Evolutionary conservation across 352 stramenopile genomes (phyloP).

Genomic region (Phytophthora hybrid): DNA sequence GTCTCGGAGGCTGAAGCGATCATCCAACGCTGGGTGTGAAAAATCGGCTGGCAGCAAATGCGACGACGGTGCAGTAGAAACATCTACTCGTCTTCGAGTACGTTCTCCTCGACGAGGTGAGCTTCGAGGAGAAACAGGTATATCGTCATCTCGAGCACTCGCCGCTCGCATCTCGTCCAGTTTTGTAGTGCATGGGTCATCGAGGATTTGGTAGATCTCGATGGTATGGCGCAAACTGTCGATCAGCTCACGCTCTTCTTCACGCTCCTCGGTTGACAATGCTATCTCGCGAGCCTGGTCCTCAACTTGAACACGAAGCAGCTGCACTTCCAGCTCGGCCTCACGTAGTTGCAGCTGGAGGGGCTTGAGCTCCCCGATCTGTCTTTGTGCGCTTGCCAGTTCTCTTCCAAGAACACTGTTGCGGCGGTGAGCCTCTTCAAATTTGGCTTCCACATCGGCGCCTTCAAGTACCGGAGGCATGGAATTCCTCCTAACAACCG

Average conservation of each 20-base stretch:
- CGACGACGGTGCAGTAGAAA: constrained; percentile 10
- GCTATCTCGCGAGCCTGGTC: constrained; percentile 43
- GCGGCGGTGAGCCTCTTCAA: constrained; percentile 56
- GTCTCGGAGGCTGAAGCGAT: constrained; percentile 55
- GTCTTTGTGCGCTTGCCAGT: constrained; percentile 61
- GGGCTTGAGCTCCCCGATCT: constrained; percentile 61
- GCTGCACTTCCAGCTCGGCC: constrained; percentile 41
- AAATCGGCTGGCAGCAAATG: constrained; percentile 15
- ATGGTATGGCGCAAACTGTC: constrained; percentile 69
- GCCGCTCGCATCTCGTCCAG: constrained; percentile 22
- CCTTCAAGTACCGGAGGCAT: constrained; percentile 31
- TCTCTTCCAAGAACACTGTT: constrained; percentile 57
- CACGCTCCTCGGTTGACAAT: constrained; percentile 40
- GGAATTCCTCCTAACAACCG: constrained; percentile 27
- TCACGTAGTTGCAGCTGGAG: constrained; percentile 52
- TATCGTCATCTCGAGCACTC: constrained; percentile 26
- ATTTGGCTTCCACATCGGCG: constrained; percentile 53
- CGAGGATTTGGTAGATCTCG: constrained; percentile 66
- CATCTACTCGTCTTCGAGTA: constrained; percentile 38
- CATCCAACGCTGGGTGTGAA: constrained; percentile 29
- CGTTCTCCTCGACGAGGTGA: constrained; percentile 28
- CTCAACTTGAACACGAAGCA: constrained; percentile 34
- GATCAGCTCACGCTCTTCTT: constrained; percentile 64
- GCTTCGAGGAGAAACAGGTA: constrained; percentile 25
- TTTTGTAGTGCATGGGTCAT: constrained; percentile 49